These are phyloP conservation scores for Tillandsia fasciculata DNA, from an alignment of 176 grass and related monocot genomes.

Conservation along the genomic window DNA sequence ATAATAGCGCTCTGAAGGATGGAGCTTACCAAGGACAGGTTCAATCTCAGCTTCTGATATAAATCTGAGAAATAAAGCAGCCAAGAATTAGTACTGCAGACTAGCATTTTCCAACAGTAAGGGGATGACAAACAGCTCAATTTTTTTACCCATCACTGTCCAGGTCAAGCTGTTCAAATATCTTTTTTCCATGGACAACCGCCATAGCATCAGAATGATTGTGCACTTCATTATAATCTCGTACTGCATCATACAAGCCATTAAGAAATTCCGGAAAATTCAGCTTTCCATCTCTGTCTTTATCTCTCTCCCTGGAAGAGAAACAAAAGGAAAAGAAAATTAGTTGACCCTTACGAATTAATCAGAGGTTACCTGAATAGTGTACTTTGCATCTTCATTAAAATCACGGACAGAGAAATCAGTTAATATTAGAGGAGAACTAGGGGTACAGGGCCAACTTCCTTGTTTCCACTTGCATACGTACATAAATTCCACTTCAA, in stretches of 20 bases:
- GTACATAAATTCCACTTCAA: too few relatives aligned
- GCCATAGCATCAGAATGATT: slow-evolving; percentile 45
- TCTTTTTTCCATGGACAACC: slow-evolving; percentile 36
- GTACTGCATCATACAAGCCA: slow-evolving; percentile 52
- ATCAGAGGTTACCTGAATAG: too few relatives aligned
- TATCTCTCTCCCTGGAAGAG: slow-evolving; percentile 49
- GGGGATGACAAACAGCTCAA: slow-evolving; percentile 7
- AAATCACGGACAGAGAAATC: too few relatives aligned
- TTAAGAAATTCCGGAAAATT: slow-evolving; percentile 66
- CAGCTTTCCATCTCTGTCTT: slow-evolving; percentile 63
- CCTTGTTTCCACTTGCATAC: too few relatives aligned
- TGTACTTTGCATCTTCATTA: too few relatives aligned
- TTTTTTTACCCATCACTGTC: slow-evolving; percentile 55
- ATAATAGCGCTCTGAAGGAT: slow-evolving; percentile 75
- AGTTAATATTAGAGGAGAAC: too few relatives aligned
- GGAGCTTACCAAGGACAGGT: slow-evolving; percentile 59
- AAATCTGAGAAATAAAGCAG: slow-evolving; percentile 33
- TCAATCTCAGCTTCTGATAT: slow-evolving; percentile 65
- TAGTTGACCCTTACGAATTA: not conserved
- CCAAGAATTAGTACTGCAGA: not conserved
- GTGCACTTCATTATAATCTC: slow-evolving; percentile 42
- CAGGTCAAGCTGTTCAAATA: slow-evolving; percentile 69
- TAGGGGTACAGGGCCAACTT: too few relatives aligned
- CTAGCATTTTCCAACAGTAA: not conserved
- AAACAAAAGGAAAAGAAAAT: not conserved